A percentile compares a stretch with the other conserved stretches of the same genome.
These are phyloP conservation scores for Penicillium freii DNA, from an alignment of 2,329 filamentous ascomycete species.

Conservation along the genomic window DNA sequence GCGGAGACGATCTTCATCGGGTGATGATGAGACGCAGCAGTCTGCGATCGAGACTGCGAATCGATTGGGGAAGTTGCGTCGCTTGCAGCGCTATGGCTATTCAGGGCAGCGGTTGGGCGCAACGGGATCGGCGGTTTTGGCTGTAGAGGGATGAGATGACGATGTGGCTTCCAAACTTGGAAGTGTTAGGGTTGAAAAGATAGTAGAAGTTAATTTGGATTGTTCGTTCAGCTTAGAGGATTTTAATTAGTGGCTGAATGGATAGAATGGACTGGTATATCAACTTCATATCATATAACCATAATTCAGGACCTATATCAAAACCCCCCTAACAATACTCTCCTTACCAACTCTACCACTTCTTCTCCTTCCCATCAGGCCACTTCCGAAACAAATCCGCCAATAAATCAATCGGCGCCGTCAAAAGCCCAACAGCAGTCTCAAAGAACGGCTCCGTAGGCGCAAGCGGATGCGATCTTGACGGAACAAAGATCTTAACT, in stretches of 20 bases:
- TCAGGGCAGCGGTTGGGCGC: conserved; percentile 5
- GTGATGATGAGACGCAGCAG: conserved; percentile 3
- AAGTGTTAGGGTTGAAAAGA: background rate
- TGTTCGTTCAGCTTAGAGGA: background rate
- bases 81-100: conserved; percentile 14
- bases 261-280: background rate
- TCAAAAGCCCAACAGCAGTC: conserved; percentile 54
- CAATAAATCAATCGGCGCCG: conserved; percentile 57
- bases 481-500: conserved; percentile 56
- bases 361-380: conserved; percentile 30
- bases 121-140: conserved; percentile 8
- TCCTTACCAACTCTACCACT: background rate
- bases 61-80: conserved; percentile 15
- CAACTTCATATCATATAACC: too few species aligned
- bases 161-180: background rate
- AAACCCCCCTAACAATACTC: background rate
- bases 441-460: conserved; percentile 58
- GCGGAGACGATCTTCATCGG: conserved; percentile 22
- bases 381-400: conserved; percentile 58
- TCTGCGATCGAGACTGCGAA: background rate
- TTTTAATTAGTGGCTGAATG: background rate
- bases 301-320: too few species aligned
- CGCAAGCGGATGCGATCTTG: conserved; percentile 51
- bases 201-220: background rate
- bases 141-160: conserved; percentile 11